Evolutionary conservation across 1,139 yeast genomes (phyloP), one percentile per base, ranked within the genome.

Genomic region (Arxiozyma slooffiae): DNA sequence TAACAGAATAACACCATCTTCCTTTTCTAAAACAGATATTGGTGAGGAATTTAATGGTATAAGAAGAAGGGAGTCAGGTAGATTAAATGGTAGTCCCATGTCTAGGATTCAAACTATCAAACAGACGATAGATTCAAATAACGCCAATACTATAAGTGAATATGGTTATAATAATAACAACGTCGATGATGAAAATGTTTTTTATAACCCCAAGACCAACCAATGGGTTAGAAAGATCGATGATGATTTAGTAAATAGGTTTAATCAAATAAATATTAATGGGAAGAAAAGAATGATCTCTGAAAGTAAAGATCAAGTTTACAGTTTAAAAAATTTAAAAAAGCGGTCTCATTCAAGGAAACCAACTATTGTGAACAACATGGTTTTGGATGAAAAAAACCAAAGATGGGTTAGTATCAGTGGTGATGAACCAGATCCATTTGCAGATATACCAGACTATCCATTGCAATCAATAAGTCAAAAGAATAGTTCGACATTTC

Each of bases 341-440:
- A n/a, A 45, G 23, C 50, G 54, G 17, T 38, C 49, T 11, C 50
- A 49, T 41, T 47, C 52, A 17, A 42, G 47, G 8, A 58, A 56
- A 38, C 58, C 60, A 1, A 60, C 70, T 51, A 56, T 69, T 21
- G 71, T 72, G 0, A 74, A 75, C 0, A 72, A 75, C 56, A 80
- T 80, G 85, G 67, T 74, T 47, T 79, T 78, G 56, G 85, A 80
- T 60, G 72, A 74, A 38, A 76, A 76, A 45, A 76, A 77, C 50
- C 63, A 78, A 51, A 66, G 77, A 53, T 80, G 85, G 81, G 68
- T 71, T 0, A 69, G 71, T 51, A 48, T 68, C 11, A 67, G 65
- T 17, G 63, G 66, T 38, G 68, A 69, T 44, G 71, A 68, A 39
- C 64, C 63, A 39, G 75, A 71, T 55, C 74, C 74, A 7, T 71